Conservation (phyloP, 768 basidiomycete species). For the Polyporus arcularius region DNA sequence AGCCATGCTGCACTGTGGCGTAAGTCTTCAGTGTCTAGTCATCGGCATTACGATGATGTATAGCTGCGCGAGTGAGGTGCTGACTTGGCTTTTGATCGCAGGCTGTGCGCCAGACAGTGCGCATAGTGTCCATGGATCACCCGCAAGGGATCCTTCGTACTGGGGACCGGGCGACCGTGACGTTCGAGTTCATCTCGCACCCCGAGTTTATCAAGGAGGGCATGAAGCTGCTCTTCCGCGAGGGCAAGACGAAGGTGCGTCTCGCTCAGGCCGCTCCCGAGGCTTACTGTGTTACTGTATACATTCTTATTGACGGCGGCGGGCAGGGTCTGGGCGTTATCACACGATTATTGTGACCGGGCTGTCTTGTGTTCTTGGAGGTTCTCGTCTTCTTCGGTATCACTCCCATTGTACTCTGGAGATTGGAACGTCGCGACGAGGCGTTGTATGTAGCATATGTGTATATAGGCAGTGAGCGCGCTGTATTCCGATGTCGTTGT, state of each 20-base stretch:
- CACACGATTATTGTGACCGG: slow-evolving; percentile 54
- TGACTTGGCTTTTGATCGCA: slow-evolving; percentile 30
- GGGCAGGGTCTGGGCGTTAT: slow-evolving; percentile 75
- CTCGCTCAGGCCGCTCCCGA: not conserved
- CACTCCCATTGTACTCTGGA: not conserved
- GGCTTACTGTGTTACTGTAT: not conserved
- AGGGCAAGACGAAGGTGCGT: slow-evolving; percentile 91
- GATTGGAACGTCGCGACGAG: not conserved
- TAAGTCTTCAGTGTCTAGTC: slow-evolving; percentile 35
- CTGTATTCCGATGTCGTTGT: not conserved
- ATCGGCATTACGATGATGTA: not conserved
- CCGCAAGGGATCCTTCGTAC: slow-evolving; percentile 88
- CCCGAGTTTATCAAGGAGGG: slow-evolving; percentile 93
- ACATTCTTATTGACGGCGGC: slow-evolving; percentile 8
- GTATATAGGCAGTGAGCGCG: not conserved
- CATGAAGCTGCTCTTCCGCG: slow-evolving; percentile 90
- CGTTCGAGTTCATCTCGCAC: slow-evolving; percentile 91
- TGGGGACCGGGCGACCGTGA: slow-evolving; percentile 92
- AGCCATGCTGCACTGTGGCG: slow-evolving; percentile 94
- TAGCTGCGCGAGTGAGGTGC: not conserved
- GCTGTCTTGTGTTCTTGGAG: not conserved
- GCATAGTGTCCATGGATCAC: slow-evolving; percentile 89
- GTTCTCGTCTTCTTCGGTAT: not conserved
- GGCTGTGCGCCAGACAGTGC: slow-evolving; percentile 91
- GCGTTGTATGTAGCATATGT: slow-evolving; percentile 12